Evolutionary conservation across 768 basidiomycete genomes (phyloP), one percentile per base, ranked within the genome.

Genomic region (Sporobolomyces pararoseus): DNA sequence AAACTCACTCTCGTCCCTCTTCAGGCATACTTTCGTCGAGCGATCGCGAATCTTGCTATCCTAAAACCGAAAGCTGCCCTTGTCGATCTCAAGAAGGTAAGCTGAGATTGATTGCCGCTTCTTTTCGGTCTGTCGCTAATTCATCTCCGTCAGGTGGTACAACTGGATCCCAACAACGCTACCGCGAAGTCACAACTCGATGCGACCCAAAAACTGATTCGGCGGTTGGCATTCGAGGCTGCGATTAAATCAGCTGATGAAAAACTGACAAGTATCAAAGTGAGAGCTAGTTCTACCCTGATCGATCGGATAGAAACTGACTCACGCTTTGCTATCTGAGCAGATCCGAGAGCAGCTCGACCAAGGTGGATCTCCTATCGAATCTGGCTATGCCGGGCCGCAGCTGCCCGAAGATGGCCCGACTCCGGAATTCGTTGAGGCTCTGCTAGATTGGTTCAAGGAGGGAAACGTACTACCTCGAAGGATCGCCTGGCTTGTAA

Each of bases 401-500:
- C 83, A 83, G 62, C 84, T 97, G 19, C 77, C 81, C n/a, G 7
- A 52, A 6, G 63, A 80, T 19, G 72, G 60, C 57, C 89, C 94
- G 72, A 89, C 87, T 31, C 79, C 84, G 44, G 84, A 87, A 62
- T 99, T 97, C 79, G 83, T 99, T 70, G 83, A 84, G 72, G 84
- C 81, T 46, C 93, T 98, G 92, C 86, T 96, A 57, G 82, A 87
- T 71, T 90, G 87, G 87, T 98, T 96, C 81, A 94, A 93, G 82
- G 85, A 87, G 51, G 93, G 92, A n/a, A 96, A 96, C 79, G 83
- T 88, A n/a, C 80, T 98, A 54, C 86, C 91, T 6, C 87, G 87
- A 19, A 63, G 73, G 27, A 46, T 71, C 27, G 92, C 88, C 32
- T 42, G 39, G 39, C 39, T n/a, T n/a, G n/a, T n/a, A n/a, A n/a